These are phyloP conservation scores for Lepidium campestre DNA, from an alignment of 441 rosid species.

Conservation along the genomic window DNA sequence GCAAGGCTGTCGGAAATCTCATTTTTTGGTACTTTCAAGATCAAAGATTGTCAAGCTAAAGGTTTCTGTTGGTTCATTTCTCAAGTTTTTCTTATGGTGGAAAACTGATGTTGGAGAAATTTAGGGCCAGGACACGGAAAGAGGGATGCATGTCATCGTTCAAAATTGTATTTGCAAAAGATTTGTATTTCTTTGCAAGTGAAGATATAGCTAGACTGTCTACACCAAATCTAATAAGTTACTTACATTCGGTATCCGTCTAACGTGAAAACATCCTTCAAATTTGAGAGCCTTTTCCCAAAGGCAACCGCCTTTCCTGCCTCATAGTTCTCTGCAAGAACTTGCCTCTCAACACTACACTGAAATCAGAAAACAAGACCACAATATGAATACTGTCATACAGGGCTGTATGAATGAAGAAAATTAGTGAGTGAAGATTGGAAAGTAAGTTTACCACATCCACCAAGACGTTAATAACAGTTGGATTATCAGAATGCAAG, in stretches of 20 bases:
- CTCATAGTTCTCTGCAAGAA: slow-evolving; percentile 88
- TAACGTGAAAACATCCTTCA: slow-evolving; percentile 83
- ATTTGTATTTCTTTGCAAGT: slow-evolving; percentile 9
- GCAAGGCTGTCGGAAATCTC: not conserved
- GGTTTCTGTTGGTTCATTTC: not conserved
- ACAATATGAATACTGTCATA: slow-evolving; percentile 6
- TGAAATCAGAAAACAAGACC: slow-evolving; percentile 27
- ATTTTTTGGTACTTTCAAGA: not conserved
- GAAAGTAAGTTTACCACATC: slow-evolving; percentile 63
- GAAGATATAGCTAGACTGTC: not conserved
- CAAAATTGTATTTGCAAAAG: not conserved
- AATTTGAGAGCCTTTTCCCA: slow-evolving; percentile 64
- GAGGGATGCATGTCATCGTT: not conserved
- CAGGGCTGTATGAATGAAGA: slow-evolving; percentile 1
- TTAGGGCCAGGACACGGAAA: not conserved
- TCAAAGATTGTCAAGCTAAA: not conserved
- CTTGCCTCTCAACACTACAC: slow-evolving; percentile 89
- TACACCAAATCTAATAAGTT: slow-evolving; percentile 5
- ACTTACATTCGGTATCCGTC: slow-evolving; percentile 91
- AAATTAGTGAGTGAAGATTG: not conserved
- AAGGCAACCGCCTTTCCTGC: slow-evolving; percentile 81
- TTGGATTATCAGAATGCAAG: slow-evolving; percentile 62
- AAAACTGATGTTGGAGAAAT: not conserved
- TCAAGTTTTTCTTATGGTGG: not conserved
- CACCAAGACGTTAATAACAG: slow-evolving; percentile 85